phyloP scores from a whole-genome alignment of 345 rosid species.

The Murraya koenigii region DNA sequence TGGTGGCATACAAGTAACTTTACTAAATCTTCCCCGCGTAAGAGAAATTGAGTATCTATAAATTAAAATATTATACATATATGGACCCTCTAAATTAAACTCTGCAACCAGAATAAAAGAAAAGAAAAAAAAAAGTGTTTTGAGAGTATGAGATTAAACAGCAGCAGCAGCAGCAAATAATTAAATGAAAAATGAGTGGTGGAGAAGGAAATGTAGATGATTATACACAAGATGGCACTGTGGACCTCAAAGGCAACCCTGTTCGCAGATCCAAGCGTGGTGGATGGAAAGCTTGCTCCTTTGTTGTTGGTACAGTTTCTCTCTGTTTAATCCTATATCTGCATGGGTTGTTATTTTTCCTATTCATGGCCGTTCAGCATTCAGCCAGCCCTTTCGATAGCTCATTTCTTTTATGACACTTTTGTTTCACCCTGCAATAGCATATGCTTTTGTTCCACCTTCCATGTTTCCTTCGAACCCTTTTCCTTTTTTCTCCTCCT shows the following conservation, averaged over 20 bases:
- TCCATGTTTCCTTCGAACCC: background rate
- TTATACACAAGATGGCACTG: constrained; percentile 89
- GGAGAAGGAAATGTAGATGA: constrained; percentile 46
- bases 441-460: background rate
- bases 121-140: background rate
- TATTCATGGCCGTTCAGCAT: background rate
- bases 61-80: no score
- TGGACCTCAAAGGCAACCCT: constrained; percentile 79
- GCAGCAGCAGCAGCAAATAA: background rate
- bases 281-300: constrained; percentile 86
- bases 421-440: background rate
- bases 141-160: no score
- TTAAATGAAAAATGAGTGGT: constrained; percentile 7
- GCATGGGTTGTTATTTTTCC: background rate
- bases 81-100: background rate
- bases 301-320: constrained; percentile 61
- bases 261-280: constrained; percentile 77
- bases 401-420: background rate
- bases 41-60: background rate
- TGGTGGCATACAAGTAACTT: background rate
- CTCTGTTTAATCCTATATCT: background rate
- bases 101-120: background rate
- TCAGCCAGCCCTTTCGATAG: background rate
- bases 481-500: background rate
- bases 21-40: background rate